phyloP scores from a whole-genome alignment of 768 basidiomycete genomes.

The Gloeopeniophorella convolvens region DNA sequence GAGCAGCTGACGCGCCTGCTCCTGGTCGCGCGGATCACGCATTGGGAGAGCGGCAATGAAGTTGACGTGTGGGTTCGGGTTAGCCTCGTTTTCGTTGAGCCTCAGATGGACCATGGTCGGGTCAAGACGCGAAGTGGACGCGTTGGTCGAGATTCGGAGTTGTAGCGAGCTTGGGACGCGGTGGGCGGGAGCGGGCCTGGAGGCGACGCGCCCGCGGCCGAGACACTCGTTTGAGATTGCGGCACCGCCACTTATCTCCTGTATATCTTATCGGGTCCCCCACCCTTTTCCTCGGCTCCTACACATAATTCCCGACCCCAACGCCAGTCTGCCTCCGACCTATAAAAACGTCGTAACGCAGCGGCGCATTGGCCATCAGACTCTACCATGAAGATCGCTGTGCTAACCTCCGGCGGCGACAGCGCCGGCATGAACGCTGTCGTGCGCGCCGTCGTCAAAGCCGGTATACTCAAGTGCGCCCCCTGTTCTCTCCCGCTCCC shows the following conservation, averaged over 20 bases:
- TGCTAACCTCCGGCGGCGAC: slow-evolving; percentile 95
- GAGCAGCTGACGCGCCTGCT: slow-evolving; percentile 64
- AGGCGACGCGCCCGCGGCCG: neutral
- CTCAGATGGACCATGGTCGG: slow-evolving; percentile 63
- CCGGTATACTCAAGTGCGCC: slow-evolving; percentile 80
- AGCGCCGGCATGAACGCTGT: slow-evolving; percentile 97
- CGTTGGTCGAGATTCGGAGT: neutral
- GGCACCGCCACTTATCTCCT: neutral
- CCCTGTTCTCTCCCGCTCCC: neutral
- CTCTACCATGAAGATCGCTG: slow-evolving; percentile 74
- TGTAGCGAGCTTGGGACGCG: neutral
- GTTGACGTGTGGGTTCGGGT: slow-evolving; percentile 73
- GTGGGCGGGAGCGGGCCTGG: neutral
- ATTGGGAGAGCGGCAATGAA: slow-evolving; percentile 59
- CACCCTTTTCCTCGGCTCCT: neutral
- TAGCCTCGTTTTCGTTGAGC: slow-evolving; percentile 59
- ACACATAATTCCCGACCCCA: slow-evolving; percentile 14
- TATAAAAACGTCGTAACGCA: slow-evolving; percentile 4
- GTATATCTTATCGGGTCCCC: slow-evolving; percentile 6
- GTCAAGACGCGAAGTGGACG: neutral
- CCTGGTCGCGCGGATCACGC: slow-evolving; percentile 38
- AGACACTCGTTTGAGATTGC: neutral
- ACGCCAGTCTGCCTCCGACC: neutral
- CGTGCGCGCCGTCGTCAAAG: slow-evolving; percentile 90
- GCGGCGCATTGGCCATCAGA: neutral